phyloP scores from a whole-genome alignment of 2,329 filamentous ascomycete species.

The Neofusicoccum umdonicola region DNA sequence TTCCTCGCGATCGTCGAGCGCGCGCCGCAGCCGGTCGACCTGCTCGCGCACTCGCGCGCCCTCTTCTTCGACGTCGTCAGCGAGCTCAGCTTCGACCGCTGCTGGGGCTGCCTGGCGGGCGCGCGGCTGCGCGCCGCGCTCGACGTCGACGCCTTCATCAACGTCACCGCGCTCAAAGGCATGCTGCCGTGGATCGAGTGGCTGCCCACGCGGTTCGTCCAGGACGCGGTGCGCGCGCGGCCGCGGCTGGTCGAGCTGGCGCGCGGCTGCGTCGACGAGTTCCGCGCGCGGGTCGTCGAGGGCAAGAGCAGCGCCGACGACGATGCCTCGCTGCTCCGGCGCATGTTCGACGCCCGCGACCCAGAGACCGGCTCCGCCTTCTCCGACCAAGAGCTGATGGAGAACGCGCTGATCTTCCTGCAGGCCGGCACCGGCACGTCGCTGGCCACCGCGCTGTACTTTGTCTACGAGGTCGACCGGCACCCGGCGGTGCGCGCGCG shows the following conservation, averaged over 20 bases:
- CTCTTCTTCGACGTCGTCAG: neutral
- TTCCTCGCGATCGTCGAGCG: neutral
- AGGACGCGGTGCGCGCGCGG: neutral
- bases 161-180: neutral
- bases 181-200: neutral
- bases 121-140: neutral
- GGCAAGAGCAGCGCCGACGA: neutral
- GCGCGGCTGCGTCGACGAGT: neutral
- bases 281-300: neutral
- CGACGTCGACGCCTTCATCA: neutral
- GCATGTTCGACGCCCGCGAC: neutral
- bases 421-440: neutral
- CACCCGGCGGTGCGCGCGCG: neutral
- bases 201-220: constrained; percentile 3
- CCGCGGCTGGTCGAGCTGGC: neutral
- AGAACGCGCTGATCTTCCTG: neutral
- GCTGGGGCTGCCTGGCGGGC: neutral
- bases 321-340: neutral
- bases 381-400: neutral
- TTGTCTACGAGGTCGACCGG: neutral
- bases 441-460: neutral
- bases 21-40: neutral
- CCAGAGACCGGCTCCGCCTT: neutral
- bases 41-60: neutral
- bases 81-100: neutral